Base-by-base conservation (phyloP, 2,329 filamentous ascomycete species). In the Tolypocladium tundrense region DNA sequence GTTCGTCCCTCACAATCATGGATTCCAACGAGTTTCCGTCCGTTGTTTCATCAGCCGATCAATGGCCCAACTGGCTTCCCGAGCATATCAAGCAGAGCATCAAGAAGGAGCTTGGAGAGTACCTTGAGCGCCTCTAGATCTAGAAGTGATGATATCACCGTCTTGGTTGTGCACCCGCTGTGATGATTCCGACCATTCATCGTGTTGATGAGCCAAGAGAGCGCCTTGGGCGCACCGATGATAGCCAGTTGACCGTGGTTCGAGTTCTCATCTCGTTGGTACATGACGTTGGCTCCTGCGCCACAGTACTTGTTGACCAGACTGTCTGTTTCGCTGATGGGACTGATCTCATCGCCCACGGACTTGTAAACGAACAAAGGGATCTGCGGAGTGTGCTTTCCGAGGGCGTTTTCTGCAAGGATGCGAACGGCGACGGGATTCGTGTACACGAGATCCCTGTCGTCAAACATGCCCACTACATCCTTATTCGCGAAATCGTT, bases 291-390 rank as follows among this genome's bases (percentile, higher is more conserved):
- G 1, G 70, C 74, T 4, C 74, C 75, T 6, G 64, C 66, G 0
- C 58, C 60, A 59, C 79, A 82, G 58, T 75, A 79, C 19, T 65
- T 62, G 0, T 67, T 57, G 0, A 80, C 70, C 33, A 80, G 61
- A 0, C 58, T 66, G 56, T 81, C 78, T 3, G 75, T 79, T 21
- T 75, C 72, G 4, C 63, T 66, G 3, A 79, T 67, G 2, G 69
- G 65, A 11, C 71, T 75, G 56, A 79, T 65, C 58, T 79, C 72
- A 53, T 51, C 48, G 5, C 48, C 48, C 4, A 35, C 69, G 0
- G 77, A 73, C 62, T 82, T 80, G 64, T 82, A 81, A 1, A 78
- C 66, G 60, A 77, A 78, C 3, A 82, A 53, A 0, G 79, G 79
- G 60, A 79, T 77, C 37, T 70, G 62, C 0, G 79, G 79, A 0